Evolutionary conservation across 2,329 filamentous ascomycete genomes (phyloP).

Genomic region (Diatrype stigma): DNA sequence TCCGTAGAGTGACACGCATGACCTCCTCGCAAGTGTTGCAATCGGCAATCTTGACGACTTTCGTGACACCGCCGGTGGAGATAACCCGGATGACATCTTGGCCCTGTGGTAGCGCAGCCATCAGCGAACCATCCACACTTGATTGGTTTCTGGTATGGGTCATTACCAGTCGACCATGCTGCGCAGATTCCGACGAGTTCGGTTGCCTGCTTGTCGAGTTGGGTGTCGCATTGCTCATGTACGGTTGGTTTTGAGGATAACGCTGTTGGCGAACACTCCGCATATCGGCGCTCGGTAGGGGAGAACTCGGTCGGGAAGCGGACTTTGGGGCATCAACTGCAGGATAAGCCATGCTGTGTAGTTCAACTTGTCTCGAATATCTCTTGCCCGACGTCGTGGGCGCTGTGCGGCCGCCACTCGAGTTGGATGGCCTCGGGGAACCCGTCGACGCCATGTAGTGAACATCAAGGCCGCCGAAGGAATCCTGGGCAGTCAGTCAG

Average conservation of each 20-base stretch:
- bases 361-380: slow-evolving; percentile 59
- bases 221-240: slow-evolving; percentile 44
- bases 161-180: slow-evolving; percentile 58
- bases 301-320: slow-evolving; percentile 67
- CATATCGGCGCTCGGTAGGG: slow-evolving; percentile 54
- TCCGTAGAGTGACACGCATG: slow-evolving; percentile 81
- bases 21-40: slow-evolving; percentile 92
- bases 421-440: slow-evolving; percentile 59
- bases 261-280: slow-evolving; percentile 49
- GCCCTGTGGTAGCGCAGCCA: slow-evolving; percentile 78
- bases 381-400: slow-evolving; percentile 53
- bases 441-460: slow-evolving; percentile 58
- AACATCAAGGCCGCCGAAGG: slow-evolving; percentile 73
- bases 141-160: slow-evolving; percentile 75
- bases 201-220: slow-evolving; percentile 51
- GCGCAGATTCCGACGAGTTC: slow-evolving; percentile 58
- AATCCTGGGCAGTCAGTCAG: slow-evolving; percentile 57
- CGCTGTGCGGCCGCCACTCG: slow-evolving; percentile 40
- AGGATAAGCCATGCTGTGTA: slow-evolving; percentile 33
- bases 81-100: slow-evolving; percentile 91
- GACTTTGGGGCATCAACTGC: slow-evolving; percentile 46
- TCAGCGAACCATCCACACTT: slow-evolving; percentile 80
- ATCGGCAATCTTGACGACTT: slow-evolving; percentile 87
- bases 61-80: slow-evolving; percentile 84
- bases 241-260: slow-evolving; percentile 49